Evolutionary conservation across 495 filamentous ascomycete genomes (phyloP), one percentile per base, ranked within the genome.

Genomic region (Bryoglossum gracile): DNA sequence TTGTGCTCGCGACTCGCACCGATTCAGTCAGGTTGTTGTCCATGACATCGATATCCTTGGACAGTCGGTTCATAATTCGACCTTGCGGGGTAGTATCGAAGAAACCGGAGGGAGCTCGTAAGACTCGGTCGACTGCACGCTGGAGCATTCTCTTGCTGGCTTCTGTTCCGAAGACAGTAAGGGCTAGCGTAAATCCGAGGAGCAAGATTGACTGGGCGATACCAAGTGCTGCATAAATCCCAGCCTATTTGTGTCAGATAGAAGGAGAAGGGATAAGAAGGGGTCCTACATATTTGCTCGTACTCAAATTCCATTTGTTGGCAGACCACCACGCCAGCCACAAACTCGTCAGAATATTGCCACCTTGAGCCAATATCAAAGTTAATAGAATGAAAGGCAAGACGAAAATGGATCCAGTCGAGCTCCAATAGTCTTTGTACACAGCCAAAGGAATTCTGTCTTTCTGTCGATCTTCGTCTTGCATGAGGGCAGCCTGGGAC

Each of bases 81-180:
- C 91, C 91, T 0, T 95, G 68, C 0, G 91, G 91, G 0, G 91
- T 97, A 0, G 90, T 95, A 54, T 96, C 91, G 68, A 96, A 95
- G 72, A 97, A 95, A 2, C 81, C 81, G 86, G 95, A 91, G 0
- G 91, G 91, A 0, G 91, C 90, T 34, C 89, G 78, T 26, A 97
- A 71, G 1, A 87, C 83, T 34, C 81, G 77, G 8, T 63, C 71
- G 68, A 95, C 83, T 17, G 91, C 89, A 10, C 80, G 68, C 6
- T 84, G 75, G 34, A 95, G 75, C 73, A 96, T 87, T 16, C 74
- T 73, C 60, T 81, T 87, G 60, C 82, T 87, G 3, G 89, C 75
- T 4, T 74, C 77, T 0, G 89, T 94, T 28, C 89, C 86, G 53
- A 84, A 76, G 30, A 88, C 75, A 1, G 87, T 84, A 17, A 89